Percentiles rank a stretch among this genome's conserved stretches.
Evolutionary conservation across 805 yeast species (phyloP).

Genomic region (Limtongia smithiae): DNA sequence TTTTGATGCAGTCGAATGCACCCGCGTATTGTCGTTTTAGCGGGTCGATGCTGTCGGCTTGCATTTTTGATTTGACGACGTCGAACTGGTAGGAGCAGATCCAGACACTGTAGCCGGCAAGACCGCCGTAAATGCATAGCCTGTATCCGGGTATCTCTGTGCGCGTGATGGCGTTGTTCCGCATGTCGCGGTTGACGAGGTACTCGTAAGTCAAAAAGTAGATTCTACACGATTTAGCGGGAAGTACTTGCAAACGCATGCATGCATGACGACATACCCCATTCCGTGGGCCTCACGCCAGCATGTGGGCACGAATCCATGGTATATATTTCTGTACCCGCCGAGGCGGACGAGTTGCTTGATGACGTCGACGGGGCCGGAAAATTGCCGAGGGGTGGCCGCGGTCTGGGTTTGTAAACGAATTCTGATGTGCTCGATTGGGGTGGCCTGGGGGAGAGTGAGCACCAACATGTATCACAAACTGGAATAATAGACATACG

Average conservation of each 20-base stretch:
- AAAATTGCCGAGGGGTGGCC: conserved; percentile 45
- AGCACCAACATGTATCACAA: neutral
- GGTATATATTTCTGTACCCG: conserved; percentile 64
- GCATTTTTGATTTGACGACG: conserved; percentile 85
- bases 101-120: conserved; percentile 91
- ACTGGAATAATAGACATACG: conserved; percentile 7
- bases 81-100: conserved; percentile 79
- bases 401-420: conserved; percentile 84
- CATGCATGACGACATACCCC: conserved; percentile 52
- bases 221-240: conserved; percentile 6
- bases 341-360: conserved; percentile 51
- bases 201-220: conserved; percentile 92
- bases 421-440: conserved; percentile 56
- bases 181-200: conserved; percentile 63
- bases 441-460: conserved; percentile 8
- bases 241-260: neutral
- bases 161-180: conserved; percentile 46
- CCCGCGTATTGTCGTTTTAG: conserved; percentile 56
- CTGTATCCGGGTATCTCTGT: conserved; percentile 83
- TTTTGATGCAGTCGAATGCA: conserved; percentile 55
- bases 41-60: conserved; percentile 63
- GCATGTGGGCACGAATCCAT: conserved; percentile 80
- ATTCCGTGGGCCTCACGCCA: conserved; percentile 82
- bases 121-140: conserved; percentile 81
- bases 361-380: conserved; percentile 74